Percentiles rank a stretch among this genome's conserved stretches.
These are phyloP conservation scores for Exophiala sp. DNA, from an alignment of 2,329 filamentous ascomycete species.

Conservation along the genomic window DNA sequence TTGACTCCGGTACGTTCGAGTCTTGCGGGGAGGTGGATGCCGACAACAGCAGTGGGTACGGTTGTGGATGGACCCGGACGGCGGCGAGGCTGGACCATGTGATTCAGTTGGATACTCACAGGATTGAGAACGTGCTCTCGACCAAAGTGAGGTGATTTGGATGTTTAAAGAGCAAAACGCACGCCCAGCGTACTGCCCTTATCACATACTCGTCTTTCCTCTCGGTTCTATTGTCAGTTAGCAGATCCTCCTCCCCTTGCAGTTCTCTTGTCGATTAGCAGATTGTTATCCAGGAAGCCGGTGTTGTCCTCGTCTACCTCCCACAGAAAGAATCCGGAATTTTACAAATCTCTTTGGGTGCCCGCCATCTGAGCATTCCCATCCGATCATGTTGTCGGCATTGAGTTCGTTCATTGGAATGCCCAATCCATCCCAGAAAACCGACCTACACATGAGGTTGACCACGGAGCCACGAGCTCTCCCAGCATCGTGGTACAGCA, in stretches of 20 bases:
- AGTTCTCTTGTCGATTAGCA: not conserved
- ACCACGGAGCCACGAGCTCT: slow-evolving; percentile 33
- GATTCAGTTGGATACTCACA: not conserved
- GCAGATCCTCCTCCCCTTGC: too few species aligned
- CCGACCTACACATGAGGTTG: not conserved
- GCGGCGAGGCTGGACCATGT: not conserved
- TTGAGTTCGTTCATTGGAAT: not conserved
- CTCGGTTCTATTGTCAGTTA: not conserved
- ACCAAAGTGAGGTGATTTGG: not conserved
- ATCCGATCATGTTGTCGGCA: not conserved
- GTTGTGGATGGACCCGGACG: not conserved
- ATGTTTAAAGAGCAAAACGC: not conserved
- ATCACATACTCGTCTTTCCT: not conserved
- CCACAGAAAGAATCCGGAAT: not conserved
- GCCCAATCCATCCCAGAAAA: not conserved
- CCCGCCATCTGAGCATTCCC: not conserved
- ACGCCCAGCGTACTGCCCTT: not conserved
- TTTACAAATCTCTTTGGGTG: not conserved
- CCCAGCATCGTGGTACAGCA: slow-evolving; percentile 52
- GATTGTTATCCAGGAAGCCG: too few species aligned
- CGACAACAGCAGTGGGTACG: not conserved
- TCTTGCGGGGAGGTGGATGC: not conserved
- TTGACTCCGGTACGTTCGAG: not conserved
- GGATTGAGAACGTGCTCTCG: not conserved
- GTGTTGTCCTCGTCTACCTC: too few species aligned